Conservation (phyloP, 1,284 basidiomycete genomes). For the Apiotrichum siamense region DNA sequence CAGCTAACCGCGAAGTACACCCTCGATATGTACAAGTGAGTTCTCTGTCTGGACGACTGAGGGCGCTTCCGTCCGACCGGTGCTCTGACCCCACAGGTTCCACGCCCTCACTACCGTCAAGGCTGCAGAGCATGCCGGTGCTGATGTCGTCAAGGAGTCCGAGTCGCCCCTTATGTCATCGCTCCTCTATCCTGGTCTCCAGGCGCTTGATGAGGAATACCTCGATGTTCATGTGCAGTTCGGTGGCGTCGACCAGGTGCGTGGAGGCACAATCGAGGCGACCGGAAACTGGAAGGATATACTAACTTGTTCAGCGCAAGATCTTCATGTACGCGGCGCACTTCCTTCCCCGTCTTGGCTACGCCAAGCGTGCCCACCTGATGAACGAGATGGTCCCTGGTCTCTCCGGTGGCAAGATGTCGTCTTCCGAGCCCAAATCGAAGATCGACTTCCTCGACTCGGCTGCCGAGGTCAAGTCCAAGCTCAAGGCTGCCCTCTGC, state of each 20-base stretch:
- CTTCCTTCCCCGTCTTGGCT: slow-evolving; percentile 89
- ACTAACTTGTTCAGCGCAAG: slow-evolving; percentile 62
- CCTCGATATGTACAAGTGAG: slow-evolving; percentile 76
- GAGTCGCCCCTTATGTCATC: slow-evolving; percentile 85
- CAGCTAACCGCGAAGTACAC: slow-evolving; percentile 89
- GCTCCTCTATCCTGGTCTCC: slow-evolving; percentile 90
- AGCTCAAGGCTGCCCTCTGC: slow-evolving; percentile 90
- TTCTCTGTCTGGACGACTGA: no score
- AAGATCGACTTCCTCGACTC: slow-evolving; percentile 97
- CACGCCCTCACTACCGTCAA: slow-evolving; percentile 87
- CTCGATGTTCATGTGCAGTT: slow-evolving; percentile 96
- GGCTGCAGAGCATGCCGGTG: slow-evolving; percentile 95
- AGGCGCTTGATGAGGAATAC: slow-evolving; percentile 97
- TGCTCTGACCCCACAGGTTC: slow-evolving; percentile 50
- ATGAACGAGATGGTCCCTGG: slow-evolving; percentile 99
- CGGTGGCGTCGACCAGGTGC: slow-evolving; percentile 91
- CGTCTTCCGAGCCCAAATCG: slow-evolving; percentile 90
- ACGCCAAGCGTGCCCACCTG: slow-evolving; percentile 89
- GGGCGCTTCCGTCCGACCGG: no score
- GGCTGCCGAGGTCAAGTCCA: slow-evolving; percentile 74
- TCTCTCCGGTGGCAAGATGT: slow-evolving; percentile 93
- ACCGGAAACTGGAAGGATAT: not conserved
- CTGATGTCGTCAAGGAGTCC: slow-evolving; percentile 98
- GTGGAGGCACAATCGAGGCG: slow-evolving; percentile 16
- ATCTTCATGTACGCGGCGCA: slow-evolving; percentile 98